Conservation (phyloP, 1,284 basidiomycete species). For the Apiotrichum siamense region DNA sequence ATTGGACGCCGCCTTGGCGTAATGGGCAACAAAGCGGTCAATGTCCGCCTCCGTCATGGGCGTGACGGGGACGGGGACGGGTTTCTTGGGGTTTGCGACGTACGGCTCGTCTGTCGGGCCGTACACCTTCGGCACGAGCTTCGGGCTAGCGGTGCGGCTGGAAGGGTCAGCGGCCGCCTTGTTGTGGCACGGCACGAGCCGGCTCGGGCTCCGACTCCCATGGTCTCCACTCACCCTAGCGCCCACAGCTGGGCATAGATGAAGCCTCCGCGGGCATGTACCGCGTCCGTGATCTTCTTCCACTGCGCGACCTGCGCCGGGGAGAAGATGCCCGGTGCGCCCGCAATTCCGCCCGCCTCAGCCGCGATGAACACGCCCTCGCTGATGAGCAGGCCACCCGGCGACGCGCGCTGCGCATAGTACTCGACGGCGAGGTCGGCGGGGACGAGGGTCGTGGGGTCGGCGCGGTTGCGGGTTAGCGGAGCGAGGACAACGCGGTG, state of each 20-base stretch:
- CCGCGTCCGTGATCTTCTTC: conserved; percentile 47
- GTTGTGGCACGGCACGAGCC: too few relatives aligned
- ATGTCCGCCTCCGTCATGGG: conserved; percentile 33
- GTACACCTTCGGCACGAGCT: conserved; percentile 18
- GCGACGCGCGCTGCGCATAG: conserved; percentile 40
- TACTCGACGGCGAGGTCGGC: conserved; percentile 35
- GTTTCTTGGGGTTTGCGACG: conserved; percentile 4
- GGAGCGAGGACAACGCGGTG: conserved; percentile 45
- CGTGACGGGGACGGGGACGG: background rate
- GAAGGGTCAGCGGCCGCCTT: background rate
- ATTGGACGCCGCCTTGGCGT: conserved; percentile 51
- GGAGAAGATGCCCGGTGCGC: conserved; percentile 29
- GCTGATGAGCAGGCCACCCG: conserved; percentile 37
- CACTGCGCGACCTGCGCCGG: conserved; percentile 29
- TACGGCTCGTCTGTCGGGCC: conserved; percentile 22
- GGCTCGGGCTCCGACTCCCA: too few relatives aligned
- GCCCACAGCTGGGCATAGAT: conserved; percentile 55
- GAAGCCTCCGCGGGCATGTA: conserved; percentile 51
- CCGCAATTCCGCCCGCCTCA: conserved; percentile 23
- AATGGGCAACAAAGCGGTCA: conserved; percentile 49
- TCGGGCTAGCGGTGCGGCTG: conserved; percentile 9
- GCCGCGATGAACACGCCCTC: conserved; percentile 33
- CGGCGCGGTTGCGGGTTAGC: conserved; percentile 35
- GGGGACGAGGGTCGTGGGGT: conserved; percentile 18
- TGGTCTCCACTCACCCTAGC: conserved; percentile 35